Evolutionary conservation across 164 flowering plant species (phyloP), one percentile per base, ranked within the genome.

Genomic region (Stephania japonica): DNA sequence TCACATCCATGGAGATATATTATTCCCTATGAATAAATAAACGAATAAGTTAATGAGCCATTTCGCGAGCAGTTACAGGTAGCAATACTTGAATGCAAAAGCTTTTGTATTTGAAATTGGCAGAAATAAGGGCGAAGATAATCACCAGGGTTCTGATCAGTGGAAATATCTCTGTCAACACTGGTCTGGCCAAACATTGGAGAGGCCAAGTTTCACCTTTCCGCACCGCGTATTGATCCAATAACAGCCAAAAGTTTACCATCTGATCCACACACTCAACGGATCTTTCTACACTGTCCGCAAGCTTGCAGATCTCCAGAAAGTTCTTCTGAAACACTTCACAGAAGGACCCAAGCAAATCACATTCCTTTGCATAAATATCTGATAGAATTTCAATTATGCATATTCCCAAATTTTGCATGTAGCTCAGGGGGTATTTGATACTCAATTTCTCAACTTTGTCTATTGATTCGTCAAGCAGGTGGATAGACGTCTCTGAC

Each of bases 141-240:
- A 94, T 87, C 88, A 95, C 99, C 76, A 77, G 62, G 77, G 91
- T 86, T 82, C 78, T 83, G 44, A 88, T 84, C 70, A 87, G 64
- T 66, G 86, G 87, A 82, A 91, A 91, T 67, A 80, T 78, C 65
- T 85, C 87, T 19, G 82, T 82, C 78, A 91, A 42, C 82, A 84
- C 76, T 62, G 99, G 97, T 49, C 93, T 93, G 42, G 88, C 86
- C 62, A 95, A 76, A 78, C 77, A 64, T 70, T 68, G 73, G 77
- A 93, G 76, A 41, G 96, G 99, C 99, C 99, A 95, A 25, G 69
- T 75, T 80, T 90, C 93, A 75, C 90, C 93, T 79, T 83, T 84
- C 65, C 70, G 79, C 71, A 85, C 79, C 11, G 85, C 86, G 72
- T 86, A 80, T 76, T 81, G 79, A 59, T 87, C 87, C 73, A 91